Conservation (phyloP, 2,329 filamentous ascomycete genomes). For the Monosporascus sp. region DNA sequence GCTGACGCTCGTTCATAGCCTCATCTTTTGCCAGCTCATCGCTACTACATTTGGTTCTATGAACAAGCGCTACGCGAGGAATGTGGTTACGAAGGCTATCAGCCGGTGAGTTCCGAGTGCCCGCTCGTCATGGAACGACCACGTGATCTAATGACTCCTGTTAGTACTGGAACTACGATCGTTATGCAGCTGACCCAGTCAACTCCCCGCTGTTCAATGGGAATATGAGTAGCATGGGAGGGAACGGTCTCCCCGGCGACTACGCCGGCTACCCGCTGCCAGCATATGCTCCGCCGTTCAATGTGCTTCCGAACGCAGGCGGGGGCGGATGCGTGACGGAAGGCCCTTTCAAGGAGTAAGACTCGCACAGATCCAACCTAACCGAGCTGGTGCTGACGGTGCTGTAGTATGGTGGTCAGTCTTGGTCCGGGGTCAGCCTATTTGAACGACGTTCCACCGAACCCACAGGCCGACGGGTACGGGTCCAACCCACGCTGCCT, state of each 20-base stretch:
- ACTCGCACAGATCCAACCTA: not conserved
- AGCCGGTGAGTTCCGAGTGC: slow-evolving; percentile 19
- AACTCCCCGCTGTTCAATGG: slow-evolving; percentile 52
- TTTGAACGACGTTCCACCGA: slow-evolving; percentile 11
- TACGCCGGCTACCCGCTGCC: not conserved
- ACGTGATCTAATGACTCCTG: slow-evolving; percentile 1
- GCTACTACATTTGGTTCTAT: slow-evolving; percentile 26
- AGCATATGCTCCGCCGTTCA: not conserved
- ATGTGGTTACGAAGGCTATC: slow-evolving; percentile 27
- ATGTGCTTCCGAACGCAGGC: slow-evolving; percentile 19
- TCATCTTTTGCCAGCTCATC: slow-evolving; percentile 24
- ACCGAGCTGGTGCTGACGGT: not conserved
- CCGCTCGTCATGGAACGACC: too few relatives aligned
- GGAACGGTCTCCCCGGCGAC: slow-evolving; percentile 33
- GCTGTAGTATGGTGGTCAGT: slow-evolving; percentile 29
- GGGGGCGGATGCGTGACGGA: slow-evolving; percentile 41
- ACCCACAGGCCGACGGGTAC: slow-evolving; percentile 29
- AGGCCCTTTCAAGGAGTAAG: slow-evolving; percentile 46
- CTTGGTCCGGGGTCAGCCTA: slow-evolving; percentile 29
- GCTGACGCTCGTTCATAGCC: not conserved
- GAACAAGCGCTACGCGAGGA: slow-evolving; percentile 29
- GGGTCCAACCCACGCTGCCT: slow-evolving; percentile 43
- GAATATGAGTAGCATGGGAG: slow-evolving; percentile 43
- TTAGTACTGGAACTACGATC: slow-evolving; percentile 48
- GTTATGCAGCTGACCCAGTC: slow-evolving; percentile 39